Percentiles rank a stretch among this genome's conserved stretches.
These are phyloP conservation scores for Pisolithus microcarpus DNA, from an alignment of 768 basidiomycete genomes.

Conservation along the genomic window DNA sequence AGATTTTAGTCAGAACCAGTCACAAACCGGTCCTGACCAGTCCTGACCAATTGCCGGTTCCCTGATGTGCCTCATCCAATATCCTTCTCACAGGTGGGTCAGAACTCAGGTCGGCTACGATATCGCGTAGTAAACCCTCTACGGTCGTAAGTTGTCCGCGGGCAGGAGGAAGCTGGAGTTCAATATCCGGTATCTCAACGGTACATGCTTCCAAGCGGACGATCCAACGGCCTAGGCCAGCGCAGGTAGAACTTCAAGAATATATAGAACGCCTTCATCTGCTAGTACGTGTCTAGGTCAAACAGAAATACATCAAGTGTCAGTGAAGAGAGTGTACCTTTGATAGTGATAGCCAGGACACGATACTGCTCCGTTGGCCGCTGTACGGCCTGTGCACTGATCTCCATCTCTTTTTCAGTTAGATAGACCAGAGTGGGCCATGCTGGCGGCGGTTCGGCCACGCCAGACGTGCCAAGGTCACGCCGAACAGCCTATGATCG, in stretches of 20 bases:
- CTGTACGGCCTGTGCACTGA: too few species aligned
- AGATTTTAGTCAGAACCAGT: too few species aligned
- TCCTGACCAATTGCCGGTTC: too few species aligned
- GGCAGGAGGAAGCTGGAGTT: slow-evolving; percentile 47
- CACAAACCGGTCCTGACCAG: too few species aligned
- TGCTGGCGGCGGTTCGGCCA: too few species aligned
- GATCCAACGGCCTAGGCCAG: slow-evolving; percentile 87
- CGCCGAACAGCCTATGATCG: too few species aligned
- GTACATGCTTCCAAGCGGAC: slow-evolving; percentile 83
- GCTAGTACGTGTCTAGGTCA: not conserved
- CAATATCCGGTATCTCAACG: slow-evolving; percentile 80
- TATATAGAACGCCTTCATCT: slow-evolving; percentile 85
- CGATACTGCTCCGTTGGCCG: too few species aligned
- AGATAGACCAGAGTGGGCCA: too few species aligned
- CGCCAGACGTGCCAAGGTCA: too few species aligned
- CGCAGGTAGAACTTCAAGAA: slow-evolving; percentile 63
- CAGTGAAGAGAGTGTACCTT: slow-evolving; percentile 49
- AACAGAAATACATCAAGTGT: not conserved
- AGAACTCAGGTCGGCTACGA: slow-evolving; percentile 67
- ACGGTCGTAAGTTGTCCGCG: slow-evolving; percentile 95
- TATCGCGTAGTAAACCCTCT: slow-evolving; percentile 83
- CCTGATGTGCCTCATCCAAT: slow-evolving; percentile 71
- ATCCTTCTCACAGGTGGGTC: slow-evolving; percentile 82
- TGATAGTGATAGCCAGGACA: slow-evolving; percentile 48
- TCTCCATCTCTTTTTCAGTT: too few species aligned